Base-by-base conservation (phyloP, 306 rosid genomes). In the Vicia sativa region DNA sequence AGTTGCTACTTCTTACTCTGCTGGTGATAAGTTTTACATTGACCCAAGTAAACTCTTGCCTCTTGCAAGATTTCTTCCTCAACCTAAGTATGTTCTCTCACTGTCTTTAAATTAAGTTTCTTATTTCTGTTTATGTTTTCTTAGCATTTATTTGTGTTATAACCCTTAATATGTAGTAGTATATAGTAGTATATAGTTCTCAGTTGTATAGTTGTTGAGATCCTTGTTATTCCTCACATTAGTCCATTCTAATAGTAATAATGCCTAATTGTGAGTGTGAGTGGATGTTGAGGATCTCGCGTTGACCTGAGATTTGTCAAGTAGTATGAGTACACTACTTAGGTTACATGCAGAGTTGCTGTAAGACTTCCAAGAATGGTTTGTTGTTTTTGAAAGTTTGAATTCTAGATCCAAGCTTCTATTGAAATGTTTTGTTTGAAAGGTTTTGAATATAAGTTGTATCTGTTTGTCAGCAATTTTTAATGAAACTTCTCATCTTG, bases 1-100 rank as follows among this genome's bases (percentile, higher is more conserved):
- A 67, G 91, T 95, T 13, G 95, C 99, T 18, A 84, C 92, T 59
- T 90, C 99, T 0, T 95, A 90, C 77, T 3, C 88, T 4, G 13
- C 84, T 0, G 99, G 96, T 16, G 97, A 95, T 78, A 90, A 88
- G 85, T 95, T 95, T 77, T 95, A 74, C 46, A 87, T 95, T 48
- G 96, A 95, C 73, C 99, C 99, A 1, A 88, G 86, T 11, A 95
- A 95, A 83, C 91, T 90, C 43, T 81, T 90, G 77, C 99, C 97
- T 16, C 95, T 95, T 38, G 91, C 93, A 42, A 90, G 97, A 87
- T 95, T 95, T 80, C 99, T 95, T 77, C 81, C 97, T 4, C 97
- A 85, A 71, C 97, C 99, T 1, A 95, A 95, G 98, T 93, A 86
- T 70, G 91, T 50, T 64, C 62, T 67, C 57, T 42, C 11, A 1